These are phyloP conservation scores for Pneumocystis jirovecii DNA, from an alignment of 1,139 yeast species.

Conservation along the genomic window DNA sequence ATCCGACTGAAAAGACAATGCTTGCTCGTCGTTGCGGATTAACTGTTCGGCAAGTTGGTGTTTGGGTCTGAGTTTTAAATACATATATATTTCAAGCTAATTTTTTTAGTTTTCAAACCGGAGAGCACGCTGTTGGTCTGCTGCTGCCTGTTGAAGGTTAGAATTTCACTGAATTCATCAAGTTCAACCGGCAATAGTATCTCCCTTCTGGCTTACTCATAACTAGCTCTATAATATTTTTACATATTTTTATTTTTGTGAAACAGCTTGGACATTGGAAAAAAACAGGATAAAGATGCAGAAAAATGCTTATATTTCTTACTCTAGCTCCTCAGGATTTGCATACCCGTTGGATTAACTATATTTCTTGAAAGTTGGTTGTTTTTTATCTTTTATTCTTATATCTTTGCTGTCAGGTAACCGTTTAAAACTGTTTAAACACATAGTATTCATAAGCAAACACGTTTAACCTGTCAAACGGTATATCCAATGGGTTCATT, in stretches of 20 bases:
- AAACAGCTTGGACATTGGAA: too few relatives aligned
- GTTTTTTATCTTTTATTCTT: too few relatives aligned
- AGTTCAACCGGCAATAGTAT: too few relatives aligned
- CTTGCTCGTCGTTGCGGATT: not conserved
- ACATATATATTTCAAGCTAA: not conserved
- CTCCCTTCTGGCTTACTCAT: not conserved
- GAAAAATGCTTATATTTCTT: too few relatives aligned
- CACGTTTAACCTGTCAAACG: not conserved
- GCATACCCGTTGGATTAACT: too few relatives aligned
- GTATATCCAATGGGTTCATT: not conserved
- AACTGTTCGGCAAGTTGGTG: not conserved
- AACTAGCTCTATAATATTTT: too few relatives aligned
- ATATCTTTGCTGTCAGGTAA: not conserved
- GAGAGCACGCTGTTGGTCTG: not conserved
- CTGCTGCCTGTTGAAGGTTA: not conserved
- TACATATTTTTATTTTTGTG: too few relatives aligned
- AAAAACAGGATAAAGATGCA: too few relatives aligned
- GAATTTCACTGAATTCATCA: not conserved
- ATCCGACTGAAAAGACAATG: not conserved
- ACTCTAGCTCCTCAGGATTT: too few relatives aligned
- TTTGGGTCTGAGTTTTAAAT: not conserved
- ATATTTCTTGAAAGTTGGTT: not conserved
- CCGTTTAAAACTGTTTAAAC: not conserved
- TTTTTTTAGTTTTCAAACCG: not conserved
- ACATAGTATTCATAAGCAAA: not conserved